Evolutionary conservation across 805 yeast genomes (phyloP).

Genomic region (Dipodascopsis uninucleata): DNA sequence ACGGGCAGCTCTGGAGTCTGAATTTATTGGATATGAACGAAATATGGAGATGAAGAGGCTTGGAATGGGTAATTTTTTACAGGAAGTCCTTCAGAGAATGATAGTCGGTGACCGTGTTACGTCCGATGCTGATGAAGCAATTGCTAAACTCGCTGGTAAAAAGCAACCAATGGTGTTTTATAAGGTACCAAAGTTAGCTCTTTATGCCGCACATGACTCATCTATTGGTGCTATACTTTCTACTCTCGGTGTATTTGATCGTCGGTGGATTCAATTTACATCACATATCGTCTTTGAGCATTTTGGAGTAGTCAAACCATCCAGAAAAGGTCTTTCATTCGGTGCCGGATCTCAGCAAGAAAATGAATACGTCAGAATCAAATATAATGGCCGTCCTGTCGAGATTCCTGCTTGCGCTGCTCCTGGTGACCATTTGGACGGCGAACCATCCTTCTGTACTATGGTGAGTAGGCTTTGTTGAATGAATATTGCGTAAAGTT

Average conservation of each 20-base stretch:
- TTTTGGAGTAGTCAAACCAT: conserved; percentile 9
- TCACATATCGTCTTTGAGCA: conserved; percentile 26
- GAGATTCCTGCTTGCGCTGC: conserved; percentile 21
- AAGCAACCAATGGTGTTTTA: not conserved
- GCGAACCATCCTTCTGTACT: conserved; percentile 18
- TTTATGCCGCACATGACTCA: conserved; percentile 30
- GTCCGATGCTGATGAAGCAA: conserved; percentile 11
- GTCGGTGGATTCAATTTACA: conserved; percentile 24
- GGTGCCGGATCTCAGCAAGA: not conserved
- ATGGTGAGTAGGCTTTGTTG: conserved; percentile 1
- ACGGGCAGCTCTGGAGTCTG: conserved; percentile 19
- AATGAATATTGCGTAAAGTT: too few species aligned
- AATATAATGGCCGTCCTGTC: conserved; percentile 26
- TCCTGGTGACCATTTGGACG: conserved; percentile 6
- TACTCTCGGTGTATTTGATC: conserved; percentile 25
- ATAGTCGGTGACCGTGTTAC: conserved; percentile 14
- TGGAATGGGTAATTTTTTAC: conserved; percentile 26
- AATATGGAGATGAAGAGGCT: conserved; percentile 13
- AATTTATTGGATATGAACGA: conserved; percentile 15
- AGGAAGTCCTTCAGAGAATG: conserved; percentile 23
- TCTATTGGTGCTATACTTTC: conserved; percentile 26
- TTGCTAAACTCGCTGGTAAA: conserved; percentile 8
- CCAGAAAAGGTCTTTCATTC: not conserved
- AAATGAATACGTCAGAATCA: conserved; percentile 20
- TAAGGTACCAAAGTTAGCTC: conserved; percentile 14